Base-by-base conservation (phyloP, 2,329 filamentous ascomycete species). In the Alternaria longipes region DNA sequence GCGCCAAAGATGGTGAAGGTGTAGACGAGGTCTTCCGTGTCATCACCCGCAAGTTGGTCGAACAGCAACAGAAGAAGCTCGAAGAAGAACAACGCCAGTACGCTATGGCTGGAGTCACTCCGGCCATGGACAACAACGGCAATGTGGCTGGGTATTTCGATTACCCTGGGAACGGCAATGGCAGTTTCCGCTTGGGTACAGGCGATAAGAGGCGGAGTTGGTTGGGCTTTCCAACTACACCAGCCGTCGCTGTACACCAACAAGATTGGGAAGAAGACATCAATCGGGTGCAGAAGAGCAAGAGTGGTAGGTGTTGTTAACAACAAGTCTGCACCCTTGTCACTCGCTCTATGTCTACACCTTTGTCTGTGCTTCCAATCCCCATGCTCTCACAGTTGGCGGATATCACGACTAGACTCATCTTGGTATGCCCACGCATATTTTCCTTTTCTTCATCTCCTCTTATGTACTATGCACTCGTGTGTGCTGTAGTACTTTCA, bases 1-100 rank as follows among this genome's bases (percentile, higher is more conserved):
- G 90, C 69, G 94, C 94, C 49, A 94, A 96, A 83, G 93, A 90
- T 73, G 94, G 94, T 58, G 94, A 97, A 82, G 94, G 94, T 18
- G 94, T 99, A 18, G 95, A 98, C 71, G 95, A 98, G 80, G 93
- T 99, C 0, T 98, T 98, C 72, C 87, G 94, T 2, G 92, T 97
- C 26, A 91, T 93, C 46, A 95, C 94, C 8, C 84, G 96, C 72
- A 97, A 97, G 81, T 80, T 90, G 18, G 89, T 90, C 5, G 94
- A 97, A 81, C 87, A 94, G 73, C 82, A 84, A 60, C 83, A 90
- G 44, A 83, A 84, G 58, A 84, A 82, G 46, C 74, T 85, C 14
- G 85, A 86, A 62, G 80, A 82, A 14, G 84, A 86, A 54, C 75
- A 82, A 18, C 64, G 81, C 50, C 79, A 82, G 54, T 80, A 83